Conservation (phyloP, 1,139 yeast genomes). For the Geotrichum bryndzae region DNA sequence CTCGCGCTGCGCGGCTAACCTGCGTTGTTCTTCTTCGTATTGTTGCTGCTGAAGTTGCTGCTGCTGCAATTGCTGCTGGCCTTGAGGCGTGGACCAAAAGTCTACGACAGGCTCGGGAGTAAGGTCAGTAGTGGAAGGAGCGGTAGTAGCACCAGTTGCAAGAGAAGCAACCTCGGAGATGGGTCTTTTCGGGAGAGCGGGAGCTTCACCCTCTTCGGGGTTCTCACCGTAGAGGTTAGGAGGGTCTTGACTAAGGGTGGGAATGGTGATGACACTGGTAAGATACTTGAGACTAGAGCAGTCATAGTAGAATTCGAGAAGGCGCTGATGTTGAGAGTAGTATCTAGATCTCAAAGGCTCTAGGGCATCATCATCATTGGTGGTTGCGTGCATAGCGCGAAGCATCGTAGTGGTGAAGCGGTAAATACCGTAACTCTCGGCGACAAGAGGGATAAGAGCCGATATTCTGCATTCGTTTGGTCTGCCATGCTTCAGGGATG, state of each 20-base stretch:
- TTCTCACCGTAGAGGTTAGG: constrained; percentile 53
- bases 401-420: constrained; percentile 86
- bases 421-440: constrained; percentile 92
- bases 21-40: constrained; percentile 47
- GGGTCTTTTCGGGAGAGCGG: constrained; percentile 45
- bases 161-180: constrained; percentile 26
- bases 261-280: constrained; percentile 79
- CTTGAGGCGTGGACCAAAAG: constrained; percentile 43
- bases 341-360: constrained; percentile 69
- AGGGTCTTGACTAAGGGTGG: constrained; percentile 69
- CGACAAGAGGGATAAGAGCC: constrained; percentile 82
- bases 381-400: constrained; percentile 75
- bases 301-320: constrained; percentile 84
- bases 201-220: constrained; percentile 37
- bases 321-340: constrained; percentile 69
- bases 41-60: constrained; percentile 40
- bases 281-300: constrained; percentile 81
- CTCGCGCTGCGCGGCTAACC: constrained; percentile 46
- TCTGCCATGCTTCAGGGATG: constrained; percentile 60
- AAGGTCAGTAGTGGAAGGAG: constrained; percentile 38
- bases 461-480: constrained; percentile 77
- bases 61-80: constrained; percentile 34
- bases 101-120: constrained; percentile 37
- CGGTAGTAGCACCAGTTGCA: constrained; percentile 40
- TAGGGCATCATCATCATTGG: constrained; percentile 73